Base-by-base conservation (phyloP, 352 stramenopile species). In the Globisporangium cylindrosporum region DNA sequence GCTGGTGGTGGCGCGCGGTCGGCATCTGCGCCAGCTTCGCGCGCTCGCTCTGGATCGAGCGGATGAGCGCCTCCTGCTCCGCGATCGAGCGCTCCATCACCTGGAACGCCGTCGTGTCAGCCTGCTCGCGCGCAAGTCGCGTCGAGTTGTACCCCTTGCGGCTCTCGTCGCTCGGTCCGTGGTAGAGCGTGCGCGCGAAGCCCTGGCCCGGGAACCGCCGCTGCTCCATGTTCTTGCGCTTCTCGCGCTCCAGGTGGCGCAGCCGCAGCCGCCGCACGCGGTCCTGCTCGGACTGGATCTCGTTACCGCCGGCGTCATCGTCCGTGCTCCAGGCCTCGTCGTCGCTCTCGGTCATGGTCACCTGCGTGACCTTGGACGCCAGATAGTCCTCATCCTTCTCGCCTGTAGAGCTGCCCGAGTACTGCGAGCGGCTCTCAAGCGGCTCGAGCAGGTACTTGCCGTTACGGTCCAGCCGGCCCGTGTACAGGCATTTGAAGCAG, bases 401-500 rank as follows among this genome's bases (percentile, higher is more conserved):
- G 27, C 62, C 56, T 25, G 65, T 65, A 29, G 51, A 55, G 59
- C 69, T 67, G 29, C 48, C 57, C 8, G 66, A 66, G 53, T 64
- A 55, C 41, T 80, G 71, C 48, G 76, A 81, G n/a, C 69, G 70
- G 58, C 5, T 46, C 46, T 84, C 77, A 65, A 82, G 77, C 22
- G 74, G 77, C 22, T 69, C 64, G 27, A 69, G 64, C 64, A 69
- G 46, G 27, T 69, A 69, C n/a, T 74, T 74, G 14, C 77, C 77
- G 66, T 84, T 84, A 41, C 81, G 79, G 59, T 89, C 79, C 10
- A 80, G 70, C 0, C 78, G 81, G 20, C 81, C 75, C 7, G 79
- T 79, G 68, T 82, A 89, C 36, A 90, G 60, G 51, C 82, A 90
- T 59, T 82, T 82, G 36, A 88, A 70, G 57, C 82, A 90, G 59